Evolutionary conservation across 176 grass and related monocot species (phyloP), one percentile per base, ranked within the genome.

Genomic region (Zea luxurians): DNA sequence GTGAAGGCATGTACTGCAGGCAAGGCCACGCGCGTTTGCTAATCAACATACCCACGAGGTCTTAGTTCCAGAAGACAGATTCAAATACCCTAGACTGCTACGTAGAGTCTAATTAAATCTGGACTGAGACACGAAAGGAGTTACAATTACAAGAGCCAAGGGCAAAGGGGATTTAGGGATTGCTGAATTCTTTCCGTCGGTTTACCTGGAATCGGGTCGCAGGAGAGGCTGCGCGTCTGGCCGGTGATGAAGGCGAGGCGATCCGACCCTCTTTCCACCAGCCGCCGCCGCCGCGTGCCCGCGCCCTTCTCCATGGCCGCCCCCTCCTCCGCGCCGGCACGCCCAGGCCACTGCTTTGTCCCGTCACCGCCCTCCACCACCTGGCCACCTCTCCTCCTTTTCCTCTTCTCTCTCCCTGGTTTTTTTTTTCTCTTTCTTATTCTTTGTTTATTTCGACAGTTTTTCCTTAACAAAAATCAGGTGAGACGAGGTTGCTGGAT

Each of bases 181-280:
- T 37, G 17, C 18, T 6, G 3, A 36, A 61, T 27, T 47, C 7
- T 21, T 50, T 68, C 48, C 6, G 16, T 44, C 13, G 13, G 64
- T 41, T 76, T 75, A 89, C 85, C 62, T 78, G 88, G 68, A 38
- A 27, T 70, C 1, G 87, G 68, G 37, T 83, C 63, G 53, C 75
- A 68, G 64, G 84, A 40, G 36, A 82, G 53, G 85, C 43, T 74
- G 61, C 47, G 62, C 35, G 61, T 65, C 75, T 92, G 72, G 18
- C 88, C 87, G 57, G 92, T 89, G 71, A 99, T 95, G 71, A 95
- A 83, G 76, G 89, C 83, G 45, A 99, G 83, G 75, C 86, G 92
- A 83, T 99, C 85, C 5, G 90, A 83, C 83, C 96, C 92, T 60
- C 96, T 90, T 78, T 95, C 87, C 70, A 95, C 70, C 73, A 99